Conservation (phyloP, 1,139 yeast species). For the Hansenula sp. region DNA sequence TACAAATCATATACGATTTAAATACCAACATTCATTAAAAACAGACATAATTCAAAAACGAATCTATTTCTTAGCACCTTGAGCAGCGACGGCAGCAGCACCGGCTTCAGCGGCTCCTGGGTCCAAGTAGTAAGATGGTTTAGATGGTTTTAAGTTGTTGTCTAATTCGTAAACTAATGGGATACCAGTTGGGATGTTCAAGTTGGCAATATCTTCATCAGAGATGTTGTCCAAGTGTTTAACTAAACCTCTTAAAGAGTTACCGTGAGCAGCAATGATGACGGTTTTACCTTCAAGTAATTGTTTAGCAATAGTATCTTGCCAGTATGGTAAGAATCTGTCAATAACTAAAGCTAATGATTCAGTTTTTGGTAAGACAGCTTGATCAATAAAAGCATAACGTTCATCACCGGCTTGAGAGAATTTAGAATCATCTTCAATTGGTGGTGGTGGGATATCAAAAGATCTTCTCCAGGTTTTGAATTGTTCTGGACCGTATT, state of each 20-base stretch:
- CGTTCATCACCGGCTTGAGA: constrained; percentile 85
- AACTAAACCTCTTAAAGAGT: constrained; percentile 95
- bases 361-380: constrained; percentile 89
- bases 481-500: constrained; percentile 90
- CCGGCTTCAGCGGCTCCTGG: constrained; percentile 99
- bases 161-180: constrained; percentile 98
- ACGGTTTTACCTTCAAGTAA: constrained; percentile 86
- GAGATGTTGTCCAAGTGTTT: constrained; percentile 95
- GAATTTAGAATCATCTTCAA: constrained; percentile 72
- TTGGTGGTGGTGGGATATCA: constrained; percentile 94
- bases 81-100: constrained; percentile 98
- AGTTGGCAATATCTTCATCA: constrained; percentile 86
- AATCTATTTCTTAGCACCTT: constrained; percentile 63
- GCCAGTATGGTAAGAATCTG: constrained; percentile 98
- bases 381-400: constrained; percentile 79
- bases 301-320: constrained; percentile 85
- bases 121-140: constrained; percentile 94
- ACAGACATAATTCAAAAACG: not conserved
- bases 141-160: constrained; percentile 78
- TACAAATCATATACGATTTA: no score
- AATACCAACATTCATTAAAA: not conserved
- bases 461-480: constrained; percentile 97
- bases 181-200: constrained; percentile 98
- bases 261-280: constrained; percentile 95
- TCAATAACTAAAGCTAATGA: constrained; percentile 93